phyloP scores from a whole-genome alignment of 257 asterid genomes.

The Ehretia macrophylla region DNA sequence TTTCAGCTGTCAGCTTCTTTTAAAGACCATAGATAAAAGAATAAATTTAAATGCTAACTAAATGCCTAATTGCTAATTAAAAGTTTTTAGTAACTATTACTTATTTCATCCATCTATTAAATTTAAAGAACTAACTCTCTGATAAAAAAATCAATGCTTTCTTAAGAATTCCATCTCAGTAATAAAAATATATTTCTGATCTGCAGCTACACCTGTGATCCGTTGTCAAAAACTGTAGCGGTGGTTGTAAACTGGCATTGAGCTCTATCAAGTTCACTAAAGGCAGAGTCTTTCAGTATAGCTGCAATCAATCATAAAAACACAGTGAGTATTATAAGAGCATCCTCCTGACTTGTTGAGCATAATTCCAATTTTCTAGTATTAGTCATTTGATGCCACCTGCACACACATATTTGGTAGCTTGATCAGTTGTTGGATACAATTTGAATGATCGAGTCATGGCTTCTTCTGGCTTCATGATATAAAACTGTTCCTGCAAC shows the following conservation, averaged over 20 bases:
- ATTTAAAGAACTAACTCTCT: no score
- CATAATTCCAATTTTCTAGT: constrained; percentile 4
- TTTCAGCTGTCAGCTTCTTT: no score
- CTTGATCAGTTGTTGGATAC: constrained; percentile 90
- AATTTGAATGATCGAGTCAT: constrained; percentile 72
- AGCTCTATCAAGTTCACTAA: constrained; percentile 87
- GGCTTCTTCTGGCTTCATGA: constrained; percentile 85
- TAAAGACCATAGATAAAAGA: no score
- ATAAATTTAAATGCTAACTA: no score
- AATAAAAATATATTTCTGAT: neutral
- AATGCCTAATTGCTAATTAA: no score
- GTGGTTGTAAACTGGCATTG: constrained; percentile 94
- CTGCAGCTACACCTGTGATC: constrained; percentile 72
- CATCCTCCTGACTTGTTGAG: neutral
- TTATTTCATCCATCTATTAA: no score
- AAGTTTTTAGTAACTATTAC: no score
- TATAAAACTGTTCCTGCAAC: constrained; percentile 81
- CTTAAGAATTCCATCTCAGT: no score
- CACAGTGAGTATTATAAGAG: neutral
- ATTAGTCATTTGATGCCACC: constrained; percentile 40
- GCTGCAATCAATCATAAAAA: constrained; percentile 52
- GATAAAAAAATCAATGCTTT: no score
- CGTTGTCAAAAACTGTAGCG: constrained; percentile 83
- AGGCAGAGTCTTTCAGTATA: constrained; percentile 86
- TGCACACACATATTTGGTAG: constrained; percentile 79